Conservation (phyloP, 352 stramenopile species). For the Pythium aristosporum region DNA sequence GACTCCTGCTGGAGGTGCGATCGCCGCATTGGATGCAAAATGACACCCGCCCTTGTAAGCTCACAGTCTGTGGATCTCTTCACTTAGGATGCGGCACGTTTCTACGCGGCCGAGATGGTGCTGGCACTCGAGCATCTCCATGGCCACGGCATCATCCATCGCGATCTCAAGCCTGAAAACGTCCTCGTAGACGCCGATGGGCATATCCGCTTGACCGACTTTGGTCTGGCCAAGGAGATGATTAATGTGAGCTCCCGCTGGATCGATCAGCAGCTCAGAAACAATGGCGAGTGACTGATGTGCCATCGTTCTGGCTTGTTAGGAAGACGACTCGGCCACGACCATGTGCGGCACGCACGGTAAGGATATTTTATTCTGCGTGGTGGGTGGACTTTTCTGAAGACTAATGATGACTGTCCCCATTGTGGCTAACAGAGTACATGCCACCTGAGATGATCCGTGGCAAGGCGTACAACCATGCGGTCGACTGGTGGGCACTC, state of each 20-base stretch:
- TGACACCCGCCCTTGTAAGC: no score
- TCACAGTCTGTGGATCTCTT: background rate
- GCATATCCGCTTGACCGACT: constrained; percentile 86
- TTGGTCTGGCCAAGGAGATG: constrained; percentile 84
- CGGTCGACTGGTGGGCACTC: constrained; percentile 87
- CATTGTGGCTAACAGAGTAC: constrained; percentile 49
- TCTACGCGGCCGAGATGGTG: constrained; percentile 86
- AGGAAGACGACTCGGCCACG: constrained; percentile 74
- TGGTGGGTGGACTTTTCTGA: background rate
- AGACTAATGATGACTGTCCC: background rate
- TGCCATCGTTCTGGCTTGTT: background rate
- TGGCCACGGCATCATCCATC: constrained; percentile 74
- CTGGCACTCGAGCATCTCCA: constrained; percentile 80
- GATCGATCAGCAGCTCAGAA: no score
- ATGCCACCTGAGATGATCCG: constrained; percentile 88
- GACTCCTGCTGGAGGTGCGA: constrained; percentile 36
- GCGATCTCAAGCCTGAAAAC: constrained; percentile 86
- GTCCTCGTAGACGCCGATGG: constrained; percentile 76
- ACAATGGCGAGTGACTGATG: background rate
- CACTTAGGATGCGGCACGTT: constrained; percentile 55
- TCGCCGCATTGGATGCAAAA: background rate
- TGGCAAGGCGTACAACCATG: constrained; percentile 78
- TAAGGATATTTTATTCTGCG: constrained; percentile 11
- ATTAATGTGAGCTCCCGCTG: constrained; percentile 36
- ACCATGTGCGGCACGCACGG: constrained; percentile 85